Conservation (phyloP, 306 rosid genomes). For the Castanospermum australe region DNA sequence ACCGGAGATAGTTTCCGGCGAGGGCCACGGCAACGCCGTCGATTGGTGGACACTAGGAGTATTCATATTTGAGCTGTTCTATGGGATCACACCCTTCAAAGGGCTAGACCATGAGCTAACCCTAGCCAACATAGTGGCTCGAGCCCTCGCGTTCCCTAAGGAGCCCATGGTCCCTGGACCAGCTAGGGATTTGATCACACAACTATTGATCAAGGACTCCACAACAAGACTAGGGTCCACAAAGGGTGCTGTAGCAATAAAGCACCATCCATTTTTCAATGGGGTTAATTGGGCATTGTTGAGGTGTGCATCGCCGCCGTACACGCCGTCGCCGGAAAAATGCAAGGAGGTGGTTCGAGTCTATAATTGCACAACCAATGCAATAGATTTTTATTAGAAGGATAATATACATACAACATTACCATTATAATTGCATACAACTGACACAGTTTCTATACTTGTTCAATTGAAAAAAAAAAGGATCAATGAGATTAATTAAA, state of each 20-base stretch:
- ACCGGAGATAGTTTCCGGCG: conserved; percentile 67
- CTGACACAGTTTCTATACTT: not conserved
- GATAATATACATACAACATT: not conserved
- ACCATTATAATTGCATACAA: not conserved
- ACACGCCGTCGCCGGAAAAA: conserved; percentile 40
- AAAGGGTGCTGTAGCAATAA: conserved; percentile 60
- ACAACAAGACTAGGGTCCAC: conserved; percentile 61
- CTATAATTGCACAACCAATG: not conserved
- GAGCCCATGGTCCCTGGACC: conserved; percentile 48
- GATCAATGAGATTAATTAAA: not conserved
- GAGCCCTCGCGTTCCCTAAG: conserved; percentile 73
- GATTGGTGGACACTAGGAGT: conserved; percentile 85
- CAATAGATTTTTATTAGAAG: conserved; percentile 42
- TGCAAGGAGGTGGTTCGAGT: conserved; percentile 4
- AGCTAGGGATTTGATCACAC: conserved; percentile 63
- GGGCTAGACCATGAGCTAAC: conserved; percentile 71
- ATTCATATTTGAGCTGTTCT: conserved; percentile 59
- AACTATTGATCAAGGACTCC: conserved; percentile 67
- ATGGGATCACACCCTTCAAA: conserved; percentile 74
- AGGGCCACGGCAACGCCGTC: conserved; percentile 78
- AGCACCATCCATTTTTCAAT: conserved; percentile 62
- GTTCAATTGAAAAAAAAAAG: not conserved
- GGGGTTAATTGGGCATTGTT: conserved; percentile 76
- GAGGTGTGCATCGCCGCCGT: conserved; percentile 71
- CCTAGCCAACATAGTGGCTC: conserved; percentile 70